Evolutionary conservation across 768 basidiomycete genomes (phyloP), one percentile per base, ranked within the genome.

Genomic region (Boletales sp.): DNA sequence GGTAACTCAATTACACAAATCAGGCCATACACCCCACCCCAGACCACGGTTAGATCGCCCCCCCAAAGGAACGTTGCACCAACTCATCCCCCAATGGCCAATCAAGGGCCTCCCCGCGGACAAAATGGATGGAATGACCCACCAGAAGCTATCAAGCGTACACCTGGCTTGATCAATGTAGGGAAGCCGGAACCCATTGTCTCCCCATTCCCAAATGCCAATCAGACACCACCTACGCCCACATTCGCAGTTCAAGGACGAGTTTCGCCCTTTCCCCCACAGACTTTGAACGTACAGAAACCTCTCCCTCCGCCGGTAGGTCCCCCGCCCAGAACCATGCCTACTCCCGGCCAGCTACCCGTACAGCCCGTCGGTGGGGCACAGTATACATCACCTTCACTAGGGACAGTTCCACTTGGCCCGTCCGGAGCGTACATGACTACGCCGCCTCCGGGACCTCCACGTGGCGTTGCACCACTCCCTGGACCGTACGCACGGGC

Each of bases 111-210:
- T 4, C 83, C 83, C 30, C 81, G 83, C 38, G 72, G 73, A 28
- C 87, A 86, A 44, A 83, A 84, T 28, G 81, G 85, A 14, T 97
- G 94, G 93, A 97, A 97, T 59, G 94, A 97, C 67, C 83, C 92
- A 0, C 93, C 92, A 0, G 17, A 38, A 4, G 63, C 73, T 12
- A 57, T 72, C 14, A 63, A 72, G 9, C 82, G 84, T 21, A 72
- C 74, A 1, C 81, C 86, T 1, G 74, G 77, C 18, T 69, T 77
- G 6, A 59, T 74, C 30, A 76, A 66, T 47, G 54, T 72, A 10
- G 68, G 62, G 48, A 90, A 87, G 59, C 84, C 80, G 3, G 73
- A 76, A 8, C 80, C 94, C 3, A 94, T 97, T 59, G 83, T 84
- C 8, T 79, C 90, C 9, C 94, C 94, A 0, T 96, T 98, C 82